Evolutionary conservation across 345 rosid species (phyloP), one percentile per base, ranked within the genome.

Genomic region (Aquilaria malaccensis): DNA sequence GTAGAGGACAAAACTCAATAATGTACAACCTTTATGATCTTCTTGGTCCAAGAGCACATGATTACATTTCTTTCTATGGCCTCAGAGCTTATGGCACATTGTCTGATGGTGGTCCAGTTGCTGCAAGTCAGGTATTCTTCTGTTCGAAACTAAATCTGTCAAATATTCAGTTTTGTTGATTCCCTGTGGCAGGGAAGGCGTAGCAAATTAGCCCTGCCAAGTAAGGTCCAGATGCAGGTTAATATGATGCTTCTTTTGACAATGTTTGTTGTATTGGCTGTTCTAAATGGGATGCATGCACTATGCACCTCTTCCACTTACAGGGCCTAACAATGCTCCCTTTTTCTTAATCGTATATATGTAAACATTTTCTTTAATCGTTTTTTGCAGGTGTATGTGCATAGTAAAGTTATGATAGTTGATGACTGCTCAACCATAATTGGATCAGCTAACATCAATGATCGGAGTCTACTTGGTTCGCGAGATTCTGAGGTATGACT

Each of bases 401-500:
- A 94, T 78, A 86, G 99, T 77, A 94, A 94, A 74, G 66, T 94
- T 77, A 86, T 94, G 96, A 82, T 94, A 63, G 58, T 90, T 55
- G 99, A 90, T 73, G 99, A 94, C 73, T 69, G 72, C 61, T 71
- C 77, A 33, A 68, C 86, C 22, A 68, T 94, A 74, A 72, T 94
- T 72, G 97, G 99, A 69, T 90, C 99, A 55, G 96, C 99, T 63
- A 94, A 90, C 67, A 88, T 94, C 55, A 94, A 94, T 57, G 99
- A 94, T 54, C 76, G 99, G 66, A 94, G 99, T 80, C 81, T 94
- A 68, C 97, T 94, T 50, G 99, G 99, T 63, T 90, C 99, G 46
- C 83, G 99, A 65, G 99, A 94, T 75, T 94, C 97, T n/a, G 99
- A 94, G 99, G 99, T 94, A 78, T 66, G 13, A 61, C 62, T 55